Percentiles rank a stretch among this genome's conserved stretches.
Evolutionary conservation across 495 filamentous ascomycete species (phyloP).

Genomic region (Emericellopsis terricola): DNA sequence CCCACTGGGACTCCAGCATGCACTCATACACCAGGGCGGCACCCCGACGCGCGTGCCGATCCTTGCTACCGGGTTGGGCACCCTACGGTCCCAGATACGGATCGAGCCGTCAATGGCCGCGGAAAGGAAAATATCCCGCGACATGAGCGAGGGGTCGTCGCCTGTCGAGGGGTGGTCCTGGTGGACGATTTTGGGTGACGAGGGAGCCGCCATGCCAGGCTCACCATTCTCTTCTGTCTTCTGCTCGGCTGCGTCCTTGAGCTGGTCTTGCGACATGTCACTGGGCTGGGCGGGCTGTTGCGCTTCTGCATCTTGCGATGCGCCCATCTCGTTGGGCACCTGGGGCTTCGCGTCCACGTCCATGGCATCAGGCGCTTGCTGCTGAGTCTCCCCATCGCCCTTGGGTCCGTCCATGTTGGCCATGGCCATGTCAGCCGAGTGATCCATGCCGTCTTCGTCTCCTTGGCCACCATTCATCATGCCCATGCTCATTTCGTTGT

Average conservation of each 20-base stretch:
- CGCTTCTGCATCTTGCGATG: too few species aligned
- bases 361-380: neutral
- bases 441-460: conserved; percentile 23
- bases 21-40: conserved; percentile 95
- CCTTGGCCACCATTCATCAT: conserved; percentile 8
- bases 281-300: too few species aligned
- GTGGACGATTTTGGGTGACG: too few species aligned
- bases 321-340: too few species aligned
- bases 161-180: conserved; percentile 8
- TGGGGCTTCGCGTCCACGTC: neutral
- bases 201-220: too few species aligned
- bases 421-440: conserved; percentile 26
- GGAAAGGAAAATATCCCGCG: conserved; percentile 64
- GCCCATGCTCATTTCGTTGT: conserved; percentile 51
- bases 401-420: neutral
- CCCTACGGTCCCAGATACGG: conserved; percentile 78
- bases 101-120: conserved; percentile 79
- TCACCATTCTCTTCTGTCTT: neutral
- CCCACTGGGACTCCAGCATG: conserved; percentile 92
- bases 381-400: neutral
- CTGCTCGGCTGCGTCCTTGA: neutral
- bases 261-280: neutral
- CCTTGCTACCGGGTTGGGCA: conserved; percentile 56
- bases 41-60: conserved; percentile 51
- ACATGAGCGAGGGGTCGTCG: conserved; percentile 24